phyloP scores from a whole-genome alignment of 805 yeast genomes.

The Starmerella davenportii region DNA sequence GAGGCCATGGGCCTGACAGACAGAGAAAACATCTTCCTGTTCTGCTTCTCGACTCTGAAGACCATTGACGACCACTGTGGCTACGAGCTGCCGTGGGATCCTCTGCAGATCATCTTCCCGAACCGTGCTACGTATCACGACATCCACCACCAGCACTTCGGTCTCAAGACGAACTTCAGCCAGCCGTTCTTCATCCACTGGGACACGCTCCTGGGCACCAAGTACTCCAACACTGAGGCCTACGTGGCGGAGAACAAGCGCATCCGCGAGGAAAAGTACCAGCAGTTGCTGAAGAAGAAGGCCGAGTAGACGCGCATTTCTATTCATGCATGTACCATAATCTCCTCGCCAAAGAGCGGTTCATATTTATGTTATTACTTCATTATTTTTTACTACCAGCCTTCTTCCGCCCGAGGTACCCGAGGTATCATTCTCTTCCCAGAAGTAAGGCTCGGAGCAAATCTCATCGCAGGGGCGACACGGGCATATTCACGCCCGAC shows the following conservation, averaged over 20 bases:
- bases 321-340: neutral
- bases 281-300: conserved; percentile 27
- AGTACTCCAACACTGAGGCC: conserved; percentile 46
- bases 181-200: conserved; percentile 94
- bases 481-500: too few relatives aligned
- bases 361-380: too few relatives aligned
- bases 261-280: conserved; percentile 50
- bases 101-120: conserved; percentile 80
- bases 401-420: too few relatives aligned
- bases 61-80: conserved; percentile 99
- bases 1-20: conserved; percentile 45
- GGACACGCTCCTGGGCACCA: conserved; percentile 61
- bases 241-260: conserved; percentile 49
- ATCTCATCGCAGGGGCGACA: too few relatives aligned
- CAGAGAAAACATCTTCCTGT: conserved; percentile 58
- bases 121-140: conserved; percentile 93
- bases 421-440: too few relatives aligned
- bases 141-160: conserved; percentile 93
- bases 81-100: conserved; percentile 80
- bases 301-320: conserved; percentile 2
- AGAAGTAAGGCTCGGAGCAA: too few relatives aligned
- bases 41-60: conserved; percentile 78
- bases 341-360: too few relatives aligned
- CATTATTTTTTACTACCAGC: too few relatives aligned
- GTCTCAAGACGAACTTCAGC: conserved; percentile 77